These are phyloP conservation scores for Nicotiana knightiana DNA, from an alignment of 257 asterid genomes.

Conservation along the genomic window DNA sequence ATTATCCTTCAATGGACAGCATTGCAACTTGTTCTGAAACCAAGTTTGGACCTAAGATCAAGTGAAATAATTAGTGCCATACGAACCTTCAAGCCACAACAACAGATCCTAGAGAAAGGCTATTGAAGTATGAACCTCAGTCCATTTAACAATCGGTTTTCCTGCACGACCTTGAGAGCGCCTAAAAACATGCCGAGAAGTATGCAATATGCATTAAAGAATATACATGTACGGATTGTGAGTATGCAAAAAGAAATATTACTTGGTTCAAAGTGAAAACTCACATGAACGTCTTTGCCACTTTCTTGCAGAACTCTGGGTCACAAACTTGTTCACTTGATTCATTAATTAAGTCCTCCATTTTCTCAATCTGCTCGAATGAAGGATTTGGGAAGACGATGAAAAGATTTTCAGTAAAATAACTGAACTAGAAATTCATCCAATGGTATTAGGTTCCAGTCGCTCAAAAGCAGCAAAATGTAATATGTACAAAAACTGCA, in stretches of 20 bases:
- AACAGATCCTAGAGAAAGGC: neutral
- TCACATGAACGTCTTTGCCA: slow-evolving; percentile 63
- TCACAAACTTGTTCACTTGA: slow-evolving; percentile 34
- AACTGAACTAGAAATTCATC: neutral
- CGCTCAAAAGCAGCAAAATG: too few relatives aligned
- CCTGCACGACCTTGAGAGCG: slow-evolving; percentile 82
- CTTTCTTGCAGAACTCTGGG: slow-evolving; percentile 50
- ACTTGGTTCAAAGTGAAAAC: slow-evolving; percentile 8
- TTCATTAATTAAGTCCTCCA: slow-evolving; percentile 45
- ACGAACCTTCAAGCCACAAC: neutral
- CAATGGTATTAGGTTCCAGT: too few relatives aligned
- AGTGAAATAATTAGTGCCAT: neutral
- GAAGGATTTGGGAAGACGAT: neutral
- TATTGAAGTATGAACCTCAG: slow-evolving; percentile 45
- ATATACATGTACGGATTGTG: neutral
- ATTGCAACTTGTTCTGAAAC: slow-evolving; percentile 53
- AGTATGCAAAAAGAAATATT: neutral
- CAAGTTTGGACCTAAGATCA: slow-evolving; percentile 52
- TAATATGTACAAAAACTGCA: too few relatives aligned
- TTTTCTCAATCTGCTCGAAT: slow-evolving; percentile 42
- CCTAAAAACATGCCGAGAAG: slow-evolving; percentile 35
- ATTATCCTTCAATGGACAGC: slow-evolving; percentile 22
- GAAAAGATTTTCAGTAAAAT: neutral
- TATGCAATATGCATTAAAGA: neutral
- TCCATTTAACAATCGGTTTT: slow-evolving; percentile 73